Evolutionary conservation across 345 rosid species (phyloP).

Genomic region (Eucalyptus curtisii): DNA sequence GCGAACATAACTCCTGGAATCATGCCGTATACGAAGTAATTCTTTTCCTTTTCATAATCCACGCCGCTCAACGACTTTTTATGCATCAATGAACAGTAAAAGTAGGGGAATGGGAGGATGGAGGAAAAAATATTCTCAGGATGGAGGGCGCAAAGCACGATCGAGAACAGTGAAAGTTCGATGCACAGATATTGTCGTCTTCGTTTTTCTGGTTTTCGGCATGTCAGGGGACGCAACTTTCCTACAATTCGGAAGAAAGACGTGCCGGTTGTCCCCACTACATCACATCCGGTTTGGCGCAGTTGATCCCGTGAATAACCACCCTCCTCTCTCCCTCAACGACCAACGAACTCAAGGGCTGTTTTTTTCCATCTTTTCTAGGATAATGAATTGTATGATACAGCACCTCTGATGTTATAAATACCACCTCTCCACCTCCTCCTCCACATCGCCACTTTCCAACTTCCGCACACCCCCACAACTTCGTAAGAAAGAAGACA

Average conservation of each 20-base stretch:
- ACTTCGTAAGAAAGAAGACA: background rate
- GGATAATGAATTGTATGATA: background rate
- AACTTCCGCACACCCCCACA: background rate
- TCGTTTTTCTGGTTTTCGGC: background rate
- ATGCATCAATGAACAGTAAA: background rate
- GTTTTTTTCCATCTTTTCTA: background rate
- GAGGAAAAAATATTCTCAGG: no score
- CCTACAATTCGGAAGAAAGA: background rate
- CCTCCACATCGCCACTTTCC: background rate
- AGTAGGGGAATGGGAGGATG: background rate
- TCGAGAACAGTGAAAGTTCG: background rate
- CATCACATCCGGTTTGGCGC: conserved; percentile 21
- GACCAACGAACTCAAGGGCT: conserved; percentile 17
- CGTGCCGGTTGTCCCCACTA: conserved; percentile 4
- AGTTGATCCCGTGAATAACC: conserved; percentile 46
- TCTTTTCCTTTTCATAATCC: background rate
- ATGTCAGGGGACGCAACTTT: background rate
- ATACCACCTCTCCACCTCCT: background rate
- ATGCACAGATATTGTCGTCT: background rate
- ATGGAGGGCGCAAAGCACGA: background rate
- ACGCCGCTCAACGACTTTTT: background rate
- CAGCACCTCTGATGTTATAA: background rate
- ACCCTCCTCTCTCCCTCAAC: conserved; percentile 1
- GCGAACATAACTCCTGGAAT: background rate
- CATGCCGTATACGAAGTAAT: background rate